Base-by-base conservation (phyloP, 2,329 filamentous ascomycete genomes). In the Alternaria sp. region DNA sequence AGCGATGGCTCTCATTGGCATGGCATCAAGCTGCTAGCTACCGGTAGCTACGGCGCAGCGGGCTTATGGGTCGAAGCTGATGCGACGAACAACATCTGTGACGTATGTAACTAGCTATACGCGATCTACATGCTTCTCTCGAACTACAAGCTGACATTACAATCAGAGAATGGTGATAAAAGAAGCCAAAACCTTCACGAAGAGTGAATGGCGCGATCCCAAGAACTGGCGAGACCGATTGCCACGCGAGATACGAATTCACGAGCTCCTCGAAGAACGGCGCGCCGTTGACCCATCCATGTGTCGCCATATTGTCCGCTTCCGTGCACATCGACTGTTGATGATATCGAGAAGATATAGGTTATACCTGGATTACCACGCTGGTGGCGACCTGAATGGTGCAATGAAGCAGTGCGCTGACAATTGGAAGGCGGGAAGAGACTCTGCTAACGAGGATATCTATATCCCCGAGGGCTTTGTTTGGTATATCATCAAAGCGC, bases 141-240 rank as follows among this genome's bases (percentile, higher is more conserved):
- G 23, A 34, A 17, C 14, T 26, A 26, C 23, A 29, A 8, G 21
- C 29, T 52, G 13, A 52, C 33, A 3, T 42, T 1, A 29, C 17
- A n/a, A 50, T 2, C 24, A 66, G 61, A 42, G 54, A 34, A 52
- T 66, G 41, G 63, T 52, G 3, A 39, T 50, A 39, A 66, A 51
- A 42, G 61, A 62, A 37, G 29, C 29, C 31, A 45, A 14, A 14
- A 17, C 48, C 17, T n/a, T 11, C 14, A 23, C 10, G 3, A 10
- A 21, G n/a, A 28, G 9, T 11, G 1, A 31, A 28, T 63, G 61
- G 61, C 17, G 33, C 6, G 17, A 57, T 33, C 37, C 59, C 4
- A 42, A 36, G 10, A 26, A 49, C 13, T 61, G 54, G 48, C 49
- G 55, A 11, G 23, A 55, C 23, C n/a, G 49, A 37, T 42, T 54